Conservation (phyloP, 1,139 yeast species). For the Barnettozyma hawaiiensis region DNA sequence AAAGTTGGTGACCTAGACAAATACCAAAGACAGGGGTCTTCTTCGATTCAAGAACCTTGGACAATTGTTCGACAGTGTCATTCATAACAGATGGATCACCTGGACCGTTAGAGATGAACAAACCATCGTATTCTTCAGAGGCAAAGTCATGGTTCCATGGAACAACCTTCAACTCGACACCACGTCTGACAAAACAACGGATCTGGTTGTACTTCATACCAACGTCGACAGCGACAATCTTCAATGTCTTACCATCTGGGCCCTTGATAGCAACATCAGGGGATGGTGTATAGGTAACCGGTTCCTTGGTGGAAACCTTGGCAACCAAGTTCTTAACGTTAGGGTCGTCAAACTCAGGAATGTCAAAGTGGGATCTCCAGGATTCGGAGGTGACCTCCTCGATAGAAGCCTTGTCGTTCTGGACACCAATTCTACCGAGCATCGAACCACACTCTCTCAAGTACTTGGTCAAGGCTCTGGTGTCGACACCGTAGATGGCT, state of each 20-base stretch:
- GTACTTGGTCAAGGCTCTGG: conserved; percentile 89
- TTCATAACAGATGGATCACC: conserved; percentile 95
- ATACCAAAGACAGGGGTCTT: conserved; percentile 89
- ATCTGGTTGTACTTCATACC: conserved; percentile 98
- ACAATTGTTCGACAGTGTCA: conserved; percentile 54
- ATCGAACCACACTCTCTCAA: conserved; percentile 92
- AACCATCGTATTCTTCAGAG: conserved; percentile 80
- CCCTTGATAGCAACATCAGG: conserved; percentile 50
- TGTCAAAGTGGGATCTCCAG: conserved; percentile 63
- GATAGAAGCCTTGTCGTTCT: conserved; percentile 40
- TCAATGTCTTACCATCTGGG: conserved; percentile 68
- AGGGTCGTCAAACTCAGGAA: conserved; percentile 92
- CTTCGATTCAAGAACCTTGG: conserved; percentile 54
- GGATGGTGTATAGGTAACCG: conserved; percentile 64
- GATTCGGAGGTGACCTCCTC: conserved; percentile 37
- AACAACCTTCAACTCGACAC: conserved; percentile 92
- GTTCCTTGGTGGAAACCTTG: conserved; percentile 73
- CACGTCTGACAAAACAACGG: conserved; percentile 92
- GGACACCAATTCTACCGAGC: conserved; percentile 74
- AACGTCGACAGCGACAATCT: conserved; percentile 89
- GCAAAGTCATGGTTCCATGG: conserved; percentile 93
- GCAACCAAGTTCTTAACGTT: conserved; percentile 89
- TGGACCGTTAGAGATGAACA: conserved; percentile 96
- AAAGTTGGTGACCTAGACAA: conserved; percentile 96
- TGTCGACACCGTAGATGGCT: conserved; percentile 96